Percentiles rank a stretch among this genome's conserved stretches.
Evolutionary conservation across 306 rosid species (phyloP).

Genomic region (Vicia villosa): DNA sequence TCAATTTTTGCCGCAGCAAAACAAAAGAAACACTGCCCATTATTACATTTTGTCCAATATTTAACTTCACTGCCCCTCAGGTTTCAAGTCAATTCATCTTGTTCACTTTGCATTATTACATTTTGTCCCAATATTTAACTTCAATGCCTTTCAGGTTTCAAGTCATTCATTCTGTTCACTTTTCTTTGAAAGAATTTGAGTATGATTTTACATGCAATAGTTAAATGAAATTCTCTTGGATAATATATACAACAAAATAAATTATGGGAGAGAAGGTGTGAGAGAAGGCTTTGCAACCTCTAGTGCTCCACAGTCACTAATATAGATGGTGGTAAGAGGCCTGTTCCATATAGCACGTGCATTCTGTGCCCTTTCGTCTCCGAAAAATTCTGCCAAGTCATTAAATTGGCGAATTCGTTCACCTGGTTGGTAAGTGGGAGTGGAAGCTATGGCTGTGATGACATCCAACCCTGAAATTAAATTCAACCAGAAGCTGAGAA

Average conservation of each 20-base stretch:
- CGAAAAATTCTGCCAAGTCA: constrained; percentile 77
- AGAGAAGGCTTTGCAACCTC: constrained; percentile 87
- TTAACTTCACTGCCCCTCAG: background rate
- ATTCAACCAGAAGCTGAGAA: constrained; percentile 40
- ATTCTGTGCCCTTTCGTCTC: constrained; percentile 87
- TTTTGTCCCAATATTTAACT: background rate
- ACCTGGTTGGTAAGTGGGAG: constrained; percentile 77
- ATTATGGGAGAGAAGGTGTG: constrained; percentile 76
- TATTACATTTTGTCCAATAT: background rate
- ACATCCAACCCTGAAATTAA: constrained; percentile 75
- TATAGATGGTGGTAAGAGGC: constrained; percentile 77
- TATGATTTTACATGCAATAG: constrained; percentile 39
- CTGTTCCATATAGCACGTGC: constrained; percentile 83
- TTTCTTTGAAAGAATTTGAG: constrained; percentile 34
- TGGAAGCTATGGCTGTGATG: constrained; percentile 74
- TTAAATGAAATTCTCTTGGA: constrained; percentile 30
- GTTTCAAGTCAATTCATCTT: constrained; percentile 6
- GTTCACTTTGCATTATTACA: background rate
- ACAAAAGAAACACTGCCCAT: too few species aligned
- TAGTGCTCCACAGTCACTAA: constrained; percentile 87
- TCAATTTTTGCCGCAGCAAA: too few species aligned
- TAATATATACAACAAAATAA: constrained; percentile 30
- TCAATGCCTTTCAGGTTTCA: background rate
- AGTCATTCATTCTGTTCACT: constrained; percentile 6
- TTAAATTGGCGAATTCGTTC: constrained; percentile 88